Base-by-base conservation (phyloP, 2,329 filamentous ascomycete species). In the Pezicula neosporulosa region DNA sequence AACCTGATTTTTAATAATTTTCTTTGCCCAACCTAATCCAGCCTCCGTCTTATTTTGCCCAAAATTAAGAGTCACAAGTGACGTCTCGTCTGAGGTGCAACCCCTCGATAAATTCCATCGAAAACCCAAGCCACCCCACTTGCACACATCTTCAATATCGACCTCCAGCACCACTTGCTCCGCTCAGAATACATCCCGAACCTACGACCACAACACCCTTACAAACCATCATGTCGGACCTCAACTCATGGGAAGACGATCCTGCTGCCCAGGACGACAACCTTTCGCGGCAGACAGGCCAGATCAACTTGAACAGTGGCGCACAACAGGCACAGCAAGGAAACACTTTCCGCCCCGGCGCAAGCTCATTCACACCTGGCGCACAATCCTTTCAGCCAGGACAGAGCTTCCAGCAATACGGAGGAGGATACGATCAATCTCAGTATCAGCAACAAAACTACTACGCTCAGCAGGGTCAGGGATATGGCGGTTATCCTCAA, bases 221-320 rank as follows among this genome's bases (percentile, higher is more conserved):
- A 38, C 38, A 45, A 62, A 57, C 42, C 19, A 30, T 42, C 66
- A 96, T 96, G 91, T 87, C 92, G 63, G 85, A 92, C 71, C 88
- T 90, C 65, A 91, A 96, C 71, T 96, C 91, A 56, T 97, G 94
- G 89, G 92, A 97, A 75, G 90, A 96, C 66, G 89, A 92, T 66
- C 85, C 86, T 65, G 78, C 86, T 50, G 85, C 83, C 57, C 86
- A 90, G 77, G 87, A 92, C 64, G 87, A 81, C 59, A 72, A 89
- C 63, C 83, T 96, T 70, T 82, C 89, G 56, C 84, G 85, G 63
- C 89, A 92, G 77, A 75, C 88, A 63, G 83, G 87, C 69, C 85
- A 87, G 69, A 80, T 91, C 70, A 90, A 90, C 70, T 69, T 92
- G 65, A 88, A 87, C 69, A 75, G 77, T 48, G 70, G 65, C 57